These are phyloP conservation scores for Aspergillus latus DNA, from an alignment of 2,329 filamentous ascomycete species.

Conservation along the genomic window DNA sequence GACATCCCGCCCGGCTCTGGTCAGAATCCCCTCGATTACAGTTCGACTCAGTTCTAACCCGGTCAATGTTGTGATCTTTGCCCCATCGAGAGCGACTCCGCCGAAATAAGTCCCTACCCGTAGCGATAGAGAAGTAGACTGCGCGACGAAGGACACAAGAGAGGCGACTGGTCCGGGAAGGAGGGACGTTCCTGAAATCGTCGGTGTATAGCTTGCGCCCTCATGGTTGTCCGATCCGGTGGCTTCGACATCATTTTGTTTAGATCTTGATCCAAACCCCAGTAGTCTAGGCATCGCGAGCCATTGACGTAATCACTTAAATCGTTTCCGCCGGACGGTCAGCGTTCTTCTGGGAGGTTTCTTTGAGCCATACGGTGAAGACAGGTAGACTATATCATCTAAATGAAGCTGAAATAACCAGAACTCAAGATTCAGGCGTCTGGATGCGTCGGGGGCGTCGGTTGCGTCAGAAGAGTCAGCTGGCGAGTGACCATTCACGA, in stretches of 20 bases:
- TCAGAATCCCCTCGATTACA: conserved; percentile 46
- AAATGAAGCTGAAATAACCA: not conserved
- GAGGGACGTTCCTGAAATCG: conserved; percentile 37
- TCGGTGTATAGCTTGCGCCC: conserved; percentile 26
- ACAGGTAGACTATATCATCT: not conserved
- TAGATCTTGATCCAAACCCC: conserved; percentile 17
- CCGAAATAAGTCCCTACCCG: conserved; percentile 47
- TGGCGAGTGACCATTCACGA: conserved; percentile 4
- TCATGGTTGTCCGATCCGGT: conserved; percentile 5
- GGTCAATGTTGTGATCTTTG: conserved; percentile 46
- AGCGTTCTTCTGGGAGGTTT: not conserved
- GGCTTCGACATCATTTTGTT: conserved; percentile 12
- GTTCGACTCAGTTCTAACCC: conserved; percentile 47
- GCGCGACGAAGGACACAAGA: conserved; percentile 44
- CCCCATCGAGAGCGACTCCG: conserved; percentile 45
- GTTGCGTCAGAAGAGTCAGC: conserved; percentile 12
- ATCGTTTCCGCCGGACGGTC: conserved; percentile 3
- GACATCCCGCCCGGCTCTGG: conserved; percentile 47
- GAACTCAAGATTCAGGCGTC: not conserved
- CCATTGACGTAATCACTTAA: conserved; percentile 11
- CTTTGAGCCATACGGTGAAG: conserved; percentile 11
- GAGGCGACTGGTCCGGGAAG: conserved; percentile 47
- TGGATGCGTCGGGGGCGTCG: not conserved
- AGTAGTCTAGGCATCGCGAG: conserved; percentile 23
- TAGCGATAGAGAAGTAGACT: conserved; percentile 47